Conservation (phyloP, 2,329 filamentous ascomycete genomes). For the Colletotrichum gigasporum region DNA sequence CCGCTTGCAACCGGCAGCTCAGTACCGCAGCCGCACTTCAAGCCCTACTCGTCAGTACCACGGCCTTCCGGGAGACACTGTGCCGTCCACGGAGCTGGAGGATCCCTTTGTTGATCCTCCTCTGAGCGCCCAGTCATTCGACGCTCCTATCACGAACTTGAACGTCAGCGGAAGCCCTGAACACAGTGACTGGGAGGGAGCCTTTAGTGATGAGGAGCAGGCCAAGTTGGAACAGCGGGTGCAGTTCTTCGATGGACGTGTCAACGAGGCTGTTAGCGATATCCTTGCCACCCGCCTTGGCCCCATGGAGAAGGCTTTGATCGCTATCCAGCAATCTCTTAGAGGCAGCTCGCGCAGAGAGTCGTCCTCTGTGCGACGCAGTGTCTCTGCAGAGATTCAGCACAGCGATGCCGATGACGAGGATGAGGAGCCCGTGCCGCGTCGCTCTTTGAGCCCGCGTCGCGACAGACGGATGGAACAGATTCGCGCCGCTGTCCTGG, state of each 20-base stretch:
- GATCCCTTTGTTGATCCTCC: conserved; percentile 69
- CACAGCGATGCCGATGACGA: conserved; percentile 96
- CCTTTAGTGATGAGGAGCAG: conserved; percentile 84
- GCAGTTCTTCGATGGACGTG: conserved; percentile 89
- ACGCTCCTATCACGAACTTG: conserved; percentile 69
- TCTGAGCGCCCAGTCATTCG: conserved; percentile 56
- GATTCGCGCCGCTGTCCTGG: conserved; percentile 77
- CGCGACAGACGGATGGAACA: conserved; percentile 85
- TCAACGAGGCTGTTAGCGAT: conserved; percentile 85
- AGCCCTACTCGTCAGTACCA: conserved; percentile 74
- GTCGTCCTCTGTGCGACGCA: conserved; percentile 66
- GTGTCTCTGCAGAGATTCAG: conserved; percentile 73
- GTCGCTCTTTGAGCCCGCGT: conserved; percentile 80
- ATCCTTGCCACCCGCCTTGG: conserved; percentile 80
- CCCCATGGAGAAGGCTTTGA: conserved; percentile 83
- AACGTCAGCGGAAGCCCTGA: conserved; percentile 71
- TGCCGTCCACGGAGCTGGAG: conserved; percentile 65
- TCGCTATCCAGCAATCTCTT: conserved; percentile 77
- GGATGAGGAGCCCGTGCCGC: conserved; percentile 75
- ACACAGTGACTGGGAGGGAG: conserved; percentile 91
- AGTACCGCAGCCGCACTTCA: conserved; percentile 73
- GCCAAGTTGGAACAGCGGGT: conserved; percentile 83
- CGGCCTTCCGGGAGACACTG: conserved; percentile 56
- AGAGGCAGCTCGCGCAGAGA: conserved; percentile 64
- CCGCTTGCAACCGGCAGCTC: conserved; percentile 60